These are phyloP conservation scores for Macroventuria anomochaeta DNA, from an alignment of 2,329 filamentous ascomycete genomes.

Conservation along the genomic window DNA sequence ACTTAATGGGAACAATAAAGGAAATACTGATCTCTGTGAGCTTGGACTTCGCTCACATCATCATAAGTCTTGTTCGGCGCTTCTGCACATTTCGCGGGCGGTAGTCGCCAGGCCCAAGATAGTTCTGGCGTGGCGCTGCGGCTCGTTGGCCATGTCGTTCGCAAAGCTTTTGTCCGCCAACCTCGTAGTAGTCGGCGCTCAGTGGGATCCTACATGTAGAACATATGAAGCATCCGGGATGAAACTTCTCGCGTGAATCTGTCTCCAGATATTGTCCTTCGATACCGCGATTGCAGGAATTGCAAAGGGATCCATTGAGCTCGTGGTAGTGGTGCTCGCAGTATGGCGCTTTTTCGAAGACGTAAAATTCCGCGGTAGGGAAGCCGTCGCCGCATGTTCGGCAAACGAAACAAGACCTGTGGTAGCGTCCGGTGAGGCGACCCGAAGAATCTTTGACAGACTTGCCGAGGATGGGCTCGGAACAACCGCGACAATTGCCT, in stretches of 20 bases:
- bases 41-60: conserved; percentile 50
- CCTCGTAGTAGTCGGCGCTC: conserved; percentile 88
- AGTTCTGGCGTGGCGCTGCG: conserved; percentile 49
- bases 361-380: conserved; percentile 88
- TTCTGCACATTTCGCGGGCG: conserved; percentile 53
- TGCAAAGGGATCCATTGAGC: conserved; percentile 85
- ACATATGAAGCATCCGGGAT: conserved; percentile 86
- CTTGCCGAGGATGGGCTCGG: conserved; percentile 80
- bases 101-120: conserved; percentile 48
- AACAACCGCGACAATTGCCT: conserved; percentile 84
- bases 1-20: not conserved
- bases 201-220: conserved; percentile 76
- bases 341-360: conserved; percentile 84
- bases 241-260: conserved; percentile 77
- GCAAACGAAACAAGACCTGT: conserved; percentile 94
- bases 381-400: conserved; percentile 82
- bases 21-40: not conserved
- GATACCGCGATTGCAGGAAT: conserved; percentile 80
- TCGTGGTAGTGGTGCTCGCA: conserved; percentile 93
- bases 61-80: conserved; percentile 59
- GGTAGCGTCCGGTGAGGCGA: conserved; percentile 88
- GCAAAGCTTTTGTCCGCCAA: conserved; percentile 80
- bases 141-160: conserved; percentile 79
- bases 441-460: conserved; percentile 94
- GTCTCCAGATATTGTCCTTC: conserved; percentile 94